Conservation (phyloP, 2,329 filamentous ascomycete species). For the Penicillium frequentans region DNA sequence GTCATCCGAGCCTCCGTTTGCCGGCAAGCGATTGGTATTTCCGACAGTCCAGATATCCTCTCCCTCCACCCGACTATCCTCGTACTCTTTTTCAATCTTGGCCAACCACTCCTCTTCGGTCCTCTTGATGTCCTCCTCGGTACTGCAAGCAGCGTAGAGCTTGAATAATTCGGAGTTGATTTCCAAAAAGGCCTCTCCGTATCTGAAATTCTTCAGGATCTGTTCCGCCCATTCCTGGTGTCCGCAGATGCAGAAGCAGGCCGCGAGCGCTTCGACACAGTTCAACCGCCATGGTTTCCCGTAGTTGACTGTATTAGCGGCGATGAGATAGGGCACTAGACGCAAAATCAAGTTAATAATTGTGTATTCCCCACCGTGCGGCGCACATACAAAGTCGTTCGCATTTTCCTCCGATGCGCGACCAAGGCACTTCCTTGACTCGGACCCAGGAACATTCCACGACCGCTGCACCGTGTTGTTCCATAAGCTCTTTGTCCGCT, state of each 20-base stretch:
- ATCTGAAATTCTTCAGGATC: constrained; percentile 80
- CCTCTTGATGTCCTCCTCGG: constrained; percentile 79
- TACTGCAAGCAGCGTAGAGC: constrained; percentile 78
- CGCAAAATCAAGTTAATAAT: neutral
- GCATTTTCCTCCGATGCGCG: constrained; percentile 87
- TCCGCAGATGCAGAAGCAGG: constrained; percentile 90
- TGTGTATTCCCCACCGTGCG: neutral
- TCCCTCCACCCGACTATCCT: constrained; percentile 67
- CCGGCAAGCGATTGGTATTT: constrained; percentile 72
- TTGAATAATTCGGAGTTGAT: constrained; percentile 84
- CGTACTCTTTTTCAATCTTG: constrained; percentile 85
- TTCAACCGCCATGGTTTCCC: constrained; percentile 93
- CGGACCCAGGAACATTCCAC: constrained; percentile 98
- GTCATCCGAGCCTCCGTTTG: constrained; percentile 52
- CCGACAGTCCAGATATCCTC: constrained; percentile 88
- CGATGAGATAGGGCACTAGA: constrained; percentile 83
- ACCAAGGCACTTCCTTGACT: constrained; percentile 87
- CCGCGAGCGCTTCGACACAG: constrained; percentile 91
- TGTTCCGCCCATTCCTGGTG: constrained; percentile 87
- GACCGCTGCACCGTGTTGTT: constrained; percentile 88
- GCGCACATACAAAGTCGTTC: constrained; percentile 64
- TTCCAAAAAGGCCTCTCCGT: constrained; percentile 82
- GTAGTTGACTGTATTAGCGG: constrained; percentile 96
- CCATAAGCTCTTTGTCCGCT: constrained; percentile 76
- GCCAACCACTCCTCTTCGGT: constrained; percentile 85